Conservation (phyloP, 2,329 filamentous ascomycete genomes). For the Ascochyta clinopodiicola region DNA sequence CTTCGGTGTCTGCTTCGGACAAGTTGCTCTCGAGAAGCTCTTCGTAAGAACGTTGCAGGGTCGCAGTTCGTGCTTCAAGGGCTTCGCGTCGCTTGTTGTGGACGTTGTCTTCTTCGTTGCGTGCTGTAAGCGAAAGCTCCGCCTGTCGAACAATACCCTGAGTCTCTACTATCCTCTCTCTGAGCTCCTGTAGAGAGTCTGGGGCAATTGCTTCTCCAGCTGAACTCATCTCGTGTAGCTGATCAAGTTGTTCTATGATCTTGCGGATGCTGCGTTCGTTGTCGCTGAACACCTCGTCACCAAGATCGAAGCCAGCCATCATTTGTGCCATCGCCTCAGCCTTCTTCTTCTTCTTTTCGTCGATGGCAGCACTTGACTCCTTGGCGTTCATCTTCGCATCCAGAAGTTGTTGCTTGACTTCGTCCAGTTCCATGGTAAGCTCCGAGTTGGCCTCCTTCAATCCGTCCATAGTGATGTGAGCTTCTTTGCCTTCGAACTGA, state of each 20-base stretch:
- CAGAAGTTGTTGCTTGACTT: slow-evolving; percentile 93
- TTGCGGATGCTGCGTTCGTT: slow-evolving; percentile 86
- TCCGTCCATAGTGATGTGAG: slow-evolving; percentile 95
- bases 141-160: slow-evolving; percentile 93
- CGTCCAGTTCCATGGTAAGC: slow-evolving; percentile 88
- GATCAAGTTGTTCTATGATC: slow-evolving; percentile 83
- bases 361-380: slow-evolving; percentile 85
- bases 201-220: slow-evolving; percentile 80
- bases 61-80: slow-evolving; percentile 76
- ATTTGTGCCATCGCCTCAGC: slow-evolving; percentile 99
- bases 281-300: slow-evolving; percentile 89
- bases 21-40: slow-evolving; percentile 81
- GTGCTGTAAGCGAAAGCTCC: slow-evolving; percentile 82
- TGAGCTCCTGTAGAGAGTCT: slow-evolving; percentile 79
- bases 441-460: slow-evolving; percentile 95
- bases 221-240: slow-evolving; percentile 76
- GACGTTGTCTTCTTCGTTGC: slow-evolving; percentile 66
- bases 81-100: slow-evolving; percentile 71
- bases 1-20: slow-evolving; percentile 77
- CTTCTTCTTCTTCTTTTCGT: slow-evolving; percentile 99
- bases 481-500: slow-evolving; percentile 95
- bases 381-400: slow-evolving; percentile 97
- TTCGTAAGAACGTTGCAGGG: slow-evolving; percentile 83
- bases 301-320: slow-evolving; percentile 98
- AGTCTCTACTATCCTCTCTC: slow-evolving; percentile 81